A percentile compares a stretch with the other conserved stretches of the same genome.
Evolutionary conservation across 2,329 filamentous ascomycete genomes (phyloP).

Genomic region (Fragosphaeria purpurea): DNA sequence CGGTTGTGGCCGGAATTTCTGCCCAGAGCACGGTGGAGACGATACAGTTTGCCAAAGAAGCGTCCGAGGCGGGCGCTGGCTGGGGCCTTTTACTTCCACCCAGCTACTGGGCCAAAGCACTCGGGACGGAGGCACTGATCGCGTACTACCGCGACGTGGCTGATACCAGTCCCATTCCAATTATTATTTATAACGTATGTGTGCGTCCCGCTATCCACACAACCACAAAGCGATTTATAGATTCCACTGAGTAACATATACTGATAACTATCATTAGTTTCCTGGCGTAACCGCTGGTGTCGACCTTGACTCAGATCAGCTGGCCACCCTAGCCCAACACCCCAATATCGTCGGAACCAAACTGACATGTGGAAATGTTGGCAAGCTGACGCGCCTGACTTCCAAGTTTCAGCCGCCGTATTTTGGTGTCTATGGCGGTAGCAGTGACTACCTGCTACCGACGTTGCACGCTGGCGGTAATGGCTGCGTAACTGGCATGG

Average conservation of each 20-base stretch:
- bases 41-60: constrained; percentile 25
- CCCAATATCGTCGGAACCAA: constrained; percentile 43
- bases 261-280: constrained; percentile 28
- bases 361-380: constrained; percentile 40
- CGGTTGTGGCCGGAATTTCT: constrained; percentile 34
- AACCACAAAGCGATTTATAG: too few relatives aligned
- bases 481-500: constrained; percentile 35
- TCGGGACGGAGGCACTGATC: constrained; percentile 23
- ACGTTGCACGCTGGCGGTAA: constrained; percentile 28
- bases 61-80: constrained; percentile 25
- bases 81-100: constrained; percentile 29
- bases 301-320: constrained; percentile 46
- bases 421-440: constrained; percentile 34
- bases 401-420: constrained; percentile 18
- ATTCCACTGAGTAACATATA: too few relatives aligned
- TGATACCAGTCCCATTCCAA: constrained; percentile 12
- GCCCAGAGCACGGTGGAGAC: constrained; percentile 26
- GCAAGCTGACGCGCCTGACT: constrained; percentile 31
- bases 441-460: constrained; percentile 32
- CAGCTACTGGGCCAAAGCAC: constrained; percentile 28
- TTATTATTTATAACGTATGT: too few relatives aligned
- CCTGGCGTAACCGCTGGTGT: constrained; percentile 46
- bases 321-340: constrained; percentile 37
- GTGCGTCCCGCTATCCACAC: too few relatives aligned
- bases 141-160: constrained; percentile 28